phyloP scores from a whole-genome alignment of 257 asterid genomes.

The Solanum rostratum region DNA sequence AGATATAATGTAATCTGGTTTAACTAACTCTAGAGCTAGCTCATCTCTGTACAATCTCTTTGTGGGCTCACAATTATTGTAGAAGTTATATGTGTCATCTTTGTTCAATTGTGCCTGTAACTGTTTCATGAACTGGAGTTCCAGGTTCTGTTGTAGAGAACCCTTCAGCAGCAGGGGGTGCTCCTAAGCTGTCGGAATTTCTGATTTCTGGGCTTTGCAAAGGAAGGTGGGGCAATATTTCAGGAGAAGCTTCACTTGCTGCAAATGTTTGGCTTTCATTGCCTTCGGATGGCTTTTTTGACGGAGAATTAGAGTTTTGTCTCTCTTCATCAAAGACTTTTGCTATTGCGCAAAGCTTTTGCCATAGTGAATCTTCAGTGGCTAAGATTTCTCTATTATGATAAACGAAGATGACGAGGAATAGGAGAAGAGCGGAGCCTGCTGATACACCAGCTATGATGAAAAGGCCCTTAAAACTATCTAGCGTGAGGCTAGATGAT shows the following conservation, averaged over 20 bases:
- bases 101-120: neutral
- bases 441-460: slow-evolving; percentile 23
- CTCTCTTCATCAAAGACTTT: slow-evolving; percentile 19
- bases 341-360: slow-evolving; percentile 22
- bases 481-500: slow-evolving; percentile 8
- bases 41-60: neutral
- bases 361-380: slow-evolving; percentile 12
- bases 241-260: neutral
- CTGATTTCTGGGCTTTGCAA: slow-evolving; percentile 14
- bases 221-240: neutral
- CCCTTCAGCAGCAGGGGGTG: slow-evolving; percentile 11
- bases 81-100: neutral
- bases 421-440: slow-evolving; percentile 22
- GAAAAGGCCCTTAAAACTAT: slow-evolving; percentile 30
- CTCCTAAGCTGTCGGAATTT: neutral
- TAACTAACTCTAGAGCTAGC: neutral
- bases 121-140: slow-evolving; percentile 13
- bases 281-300: neutral
- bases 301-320: neutral
- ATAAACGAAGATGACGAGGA: slow-evolving; percentile 16
- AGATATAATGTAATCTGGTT: neutral
- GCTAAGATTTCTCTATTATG: slow-evolving; percentile 16
- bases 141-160: slow-evolving; percentile 18
- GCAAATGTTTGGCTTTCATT: neutral
- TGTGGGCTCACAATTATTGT: neutral